Base-by-base conservation (phyloP, 164 flowering plant species). In the Macadamia tetraphylla region DNA sequence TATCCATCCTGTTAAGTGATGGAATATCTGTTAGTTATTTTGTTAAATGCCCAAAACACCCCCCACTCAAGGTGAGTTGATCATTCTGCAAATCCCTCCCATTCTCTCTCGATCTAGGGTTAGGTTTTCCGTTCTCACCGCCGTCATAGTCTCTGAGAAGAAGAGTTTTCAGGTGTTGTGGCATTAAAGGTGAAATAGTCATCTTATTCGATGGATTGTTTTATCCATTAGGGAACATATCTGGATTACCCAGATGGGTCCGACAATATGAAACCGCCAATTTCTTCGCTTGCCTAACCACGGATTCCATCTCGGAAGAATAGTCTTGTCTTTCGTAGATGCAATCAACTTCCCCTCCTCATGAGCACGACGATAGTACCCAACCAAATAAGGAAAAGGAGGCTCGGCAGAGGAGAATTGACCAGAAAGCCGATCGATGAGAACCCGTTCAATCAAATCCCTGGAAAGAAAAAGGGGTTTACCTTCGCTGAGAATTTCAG, bases 401-500 rank as follows among this genome's bases (percentile, higher is more conserved):
- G 92, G 83, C 44, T 92, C 97, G 0, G 86, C 87, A 3, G 71
- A 60, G 1, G 79, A 60, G 56, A 84, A 83, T 23, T 69, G 13
- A 1, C 77, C 86, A 0, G 97, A 86, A 1, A 95, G 84, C 0
- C 99, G 92, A 77, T 92, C 98, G 46, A 95, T 81, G n/a, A 95
- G 64, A 40, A 95, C 67, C 59, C 97, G 60, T 62, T 95, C 99
- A 81, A 92, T 80, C 58, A 88, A 49, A 58, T 90, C 97, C 0
- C 86, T 70, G 6, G 85, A 79, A 14, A 95, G 79, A 62, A 58
- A 69, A 65, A 92, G 59, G 0, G 83, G 85, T 59, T 72, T 78
- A 6, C 89, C 89, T 73, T 95, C 99, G 76, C 97, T 89, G 61
- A 92, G 81, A 70, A 95, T 73, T 73, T 95, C 97, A 0, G 98